These are phyloP conservation scores for Colletotrichum godetiae DNA, from an alignment of 2,329 filamentous ascomycete genomes.

Conservation along the genomic window DNA sequence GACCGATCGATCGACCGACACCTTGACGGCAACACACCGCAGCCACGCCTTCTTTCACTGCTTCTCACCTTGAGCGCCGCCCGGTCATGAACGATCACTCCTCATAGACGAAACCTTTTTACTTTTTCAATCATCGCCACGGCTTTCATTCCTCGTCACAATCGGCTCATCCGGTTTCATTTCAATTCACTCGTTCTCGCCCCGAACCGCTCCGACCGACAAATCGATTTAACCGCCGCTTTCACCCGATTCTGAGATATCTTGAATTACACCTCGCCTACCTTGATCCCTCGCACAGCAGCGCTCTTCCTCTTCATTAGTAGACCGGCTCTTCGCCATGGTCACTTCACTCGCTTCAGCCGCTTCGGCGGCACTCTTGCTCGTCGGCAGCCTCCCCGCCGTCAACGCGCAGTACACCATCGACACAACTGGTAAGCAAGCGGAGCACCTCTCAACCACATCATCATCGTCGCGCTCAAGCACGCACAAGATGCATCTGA, in stretches of 20 bases:
- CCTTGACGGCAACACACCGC: neutral
- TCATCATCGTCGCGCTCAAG: neutral
- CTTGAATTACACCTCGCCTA: neutral
- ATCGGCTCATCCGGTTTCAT: neutral
- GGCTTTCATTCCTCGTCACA: neutral
- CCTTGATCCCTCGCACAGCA: neutral
- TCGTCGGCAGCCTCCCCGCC: slow-evolving; percentile 26
- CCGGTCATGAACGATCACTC: slow-evolving; percentile 21
- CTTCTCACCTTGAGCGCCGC: neutral
- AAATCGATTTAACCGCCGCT: neutral
- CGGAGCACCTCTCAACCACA: neutral
- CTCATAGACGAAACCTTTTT: neutral
- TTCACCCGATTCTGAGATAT: neutral
- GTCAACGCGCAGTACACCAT: slow-evolving; percentile 43
- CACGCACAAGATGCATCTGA: neutral
- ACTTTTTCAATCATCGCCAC: neutral
- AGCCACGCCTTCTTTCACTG: neutral
- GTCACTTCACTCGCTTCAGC: slow-evolving; percentile 25
- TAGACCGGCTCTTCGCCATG: slow-evolving; percentile 32
- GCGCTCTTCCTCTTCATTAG: neutral
- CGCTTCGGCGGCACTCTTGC: slow-evolving; percentile 32
- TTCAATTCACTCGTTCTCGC: neutral
- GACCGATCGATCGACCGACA: neutral
- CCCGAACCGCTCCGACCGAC: neutral
- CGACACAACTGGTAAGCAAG: slow-evolving; percentile 43